Base-by-base conservation (phyloP, 2,329 filamentous ascomycete genomes). In the Colletotrichum cordylinicola region DNA sequence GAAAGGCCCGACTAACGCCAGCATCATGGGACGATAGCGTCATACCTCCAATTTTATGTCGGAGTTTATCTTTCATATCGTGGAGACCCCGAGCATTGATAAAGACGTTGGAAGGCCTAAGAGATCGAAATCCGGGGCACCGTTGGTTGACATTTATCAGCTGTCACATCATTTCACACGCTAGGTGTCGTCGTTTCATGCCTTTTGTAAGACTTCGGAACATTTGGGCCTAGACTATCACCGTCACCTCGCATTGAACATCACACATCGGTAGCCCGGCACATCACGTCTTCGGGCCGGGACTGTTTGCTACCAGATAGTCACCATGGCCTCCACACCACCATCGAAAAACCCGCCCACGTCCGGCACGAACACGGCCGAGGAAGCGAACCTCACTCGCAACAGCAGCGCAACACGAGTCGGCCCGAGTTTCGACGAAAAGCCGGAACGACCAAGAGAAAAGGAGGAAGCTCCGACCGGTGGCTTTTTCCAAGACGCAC, bases 331-430 rank as follows among this genome's bases (percentile, higher is more conserved):
- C 8, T 65, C 56, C 13, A 61, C 33, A 12, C 58, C 69, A 29
- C 21, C 70, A 4, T 35, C 58, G 0, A 12, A 58, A 4, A 24
- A 18, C 13, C 33, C n/a, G 13, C 29, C 35, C 1, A 31, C 6
- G 9, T 58, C 70, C 8, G 64, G 70, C 24, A 18, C 5, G 4
- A 39, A 39, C 4, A 7, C 31, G 4, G 4, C 48, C 3, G 58
- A 60, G n/a, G 48, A 60, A 13, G 9, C 10, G 13, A 37, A 52
- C 35, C 29, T 21, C 24, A 56, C 39, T 6, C 64, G 74, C 13
- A 71, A 76, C 3, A 76, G 74, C 18, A 76, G 74, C 64, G 58
- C 35, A 29, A 76, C 70, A 6, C 43, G 56, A 12, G 43, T 73
- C 21, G 70, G 31, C 24, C 64, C n/a, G 12, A 65, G 56, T 33